phyloP scores from a whole-genome alignment of 2,329 filamentous ascomycete genomes.

The Trichoderma afroharzianum region DNA sequence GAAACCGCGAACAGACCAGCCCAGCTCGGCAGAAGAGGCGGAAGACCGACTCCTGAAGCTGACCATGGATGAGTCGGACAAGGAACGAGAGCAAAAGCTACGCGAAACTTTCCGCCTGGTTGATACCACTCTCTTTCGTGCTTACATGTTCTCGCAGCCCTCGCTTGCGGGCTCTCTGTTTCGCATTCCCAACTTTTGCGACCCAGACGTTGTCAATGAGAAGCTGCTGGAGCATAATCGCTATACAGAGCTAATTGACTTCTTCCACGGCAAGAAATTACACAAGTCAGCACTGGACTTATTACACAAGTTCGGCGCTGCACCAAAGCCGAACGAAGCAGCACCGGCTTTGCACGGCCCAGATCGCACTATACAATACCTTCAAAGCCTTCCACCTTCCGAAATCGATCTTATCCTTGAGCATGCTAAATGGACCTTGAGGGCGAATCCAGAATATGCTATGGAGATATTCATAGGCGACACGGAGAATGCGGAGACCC shows the following conservation, averaged over 20 bases:
- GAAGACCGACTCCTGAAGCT: conserved; percentile 56
- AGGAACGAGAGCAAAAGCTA: conserved; percentile 67
- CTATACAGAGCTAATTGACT: conserved; percentile 95
- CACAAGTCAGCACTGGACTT: conserved; percentile 83
- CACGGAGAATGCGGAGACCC: conserved; percentile 87
- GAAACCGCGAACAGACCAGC: conserved; percentile 46
- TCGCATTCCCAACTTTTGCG: conserved; percentile 94
- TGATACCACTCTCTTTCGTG: conserved; percentile 90
- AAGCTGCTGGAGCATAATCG: conserved; percentile 82
- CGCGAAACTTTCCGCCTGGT: conserved; percentile 76
- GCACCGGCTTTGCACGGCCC: conserved; percentile 69
- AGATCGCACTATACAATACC: conserved; percentile 77
- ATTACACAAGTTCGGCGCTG: conserved; percentile 73
- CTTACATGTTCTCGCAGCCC: conserved; percentile 90
- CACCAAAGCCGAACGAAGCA: conserved; percentile 46
- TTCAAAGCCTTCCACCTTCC: conserved; percentile 84
- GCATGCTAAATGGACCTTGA: conserved; percentile 84
- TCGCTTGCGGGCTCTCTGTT: conserved; percentile 84
- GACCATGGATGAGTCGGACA: conserved; percentile 45
- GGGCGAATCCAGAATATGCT: conserved; percentile 65
- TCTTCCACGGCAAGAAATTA: conserved; percentile 90
- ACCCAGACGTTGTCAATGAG: conserved; percentile 91
- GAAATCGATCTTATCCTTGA: conserved; percentile 89
- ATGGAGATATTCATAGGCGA: conserved; percentile 95
- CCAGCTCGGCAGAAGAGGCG: conserved; percentile 45